Base-by-base conservation (phyloP, 2,329 filamentous ascomycete genomes). In the Aspergillus costaricaensis region DNA sequence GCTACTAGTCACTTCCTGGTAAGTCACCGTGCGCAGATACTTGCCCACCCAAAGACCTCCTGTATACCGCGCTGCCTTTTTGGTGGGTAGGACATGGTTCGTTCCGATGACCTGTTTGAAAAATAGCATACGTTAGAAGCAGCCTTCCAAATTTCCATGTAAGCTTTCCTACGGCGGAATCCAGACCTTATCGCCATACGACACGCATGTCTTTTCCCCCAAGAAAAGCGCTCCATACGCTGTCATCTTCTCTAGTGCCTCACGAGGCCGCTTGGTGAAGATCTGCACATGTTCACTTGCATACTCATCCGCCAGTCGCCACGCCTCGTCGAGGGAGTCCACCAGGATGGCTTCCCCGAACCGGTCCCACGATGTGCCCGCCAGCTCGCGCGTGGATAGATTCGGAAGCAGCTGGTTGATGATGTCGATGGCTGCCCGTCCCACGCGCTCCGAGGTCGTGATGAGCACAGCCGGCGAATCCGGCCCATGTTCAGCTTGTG, bases 41-140 rank as follows among this genome's bases (percentile, higher is more conserved):
- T 84, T 84, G n/a, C 82, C 82, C 2, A 84, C 82, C 82, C 82
- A 84, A 3, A 84, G 72, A 1, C 82, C 82, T 2, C 82, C 82
- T 0, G 82, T 85, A 64, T 81, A 85, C 2, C 79, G 69, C 0
- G 79, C 78, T 0, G 81, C 81, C 19, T 77, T 76, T 2, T 77
- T 72, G 0, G 82, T 85, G 0, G 83, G 82, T 0, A 85, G 73
- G 2, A 85, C 82, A 64, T 84, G 82, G 65, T 84, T 85, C 2
- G 82, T 85, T 1, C 82, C 82, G 60, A 85, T 85, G 38, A 79
- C 80, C 79, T 82, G 49, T 9, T 15, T 4, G 23, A 15, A 6
- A n/a, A 23, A 51, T 23, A 15, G 4, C 4, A 30, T 30, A 12
- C 7, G 32, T 39, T 60, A 10, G 61, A 57, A 57, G 12, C 12